A percentile compares a stretch with the other conserved stretches of the same genome.
Evolutionary conservation across 2,329 filamentous ascomycete genomes (phyloP).

Genomic region (Pseudogymnoascus sp.): DNA sequence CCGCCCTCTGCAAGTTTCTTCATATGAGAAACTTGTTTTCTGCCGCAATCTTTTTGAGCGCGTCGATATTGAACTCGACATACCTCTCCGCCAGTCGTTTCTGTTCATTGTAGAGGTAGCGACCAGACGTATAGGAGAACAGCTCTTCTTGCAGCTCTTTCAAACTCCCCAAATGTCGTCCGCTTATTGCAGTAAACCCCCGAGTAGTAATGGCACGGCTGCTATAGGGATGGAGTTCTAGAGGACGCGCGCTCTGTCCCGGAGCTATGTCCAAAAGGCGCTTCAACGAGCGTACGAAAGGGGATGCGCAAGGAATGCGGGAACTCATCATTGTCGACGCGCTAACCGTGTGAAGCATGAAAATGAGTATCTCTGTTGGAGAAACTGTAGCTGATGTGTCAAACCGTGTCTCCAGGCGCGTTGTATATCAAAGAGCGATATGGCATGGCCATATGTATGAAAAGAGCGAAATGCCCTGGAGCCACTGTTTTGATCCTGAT

Average conservation of each 20-base stretch:
- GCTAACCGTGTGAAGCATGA: neutral
- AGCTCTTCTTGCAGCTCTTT: neutral
- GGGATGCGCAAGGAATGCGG: neutral
- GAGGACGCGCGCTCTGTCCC: neutral
- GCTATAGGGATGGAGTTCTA: neutral
- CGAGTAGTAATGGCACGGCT: neutral
- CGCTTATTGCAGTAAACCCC: neutral
- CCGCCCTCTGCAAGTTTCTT: constrained; percentile 21
- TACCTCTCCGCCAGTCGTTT: constrained; percentile 10
- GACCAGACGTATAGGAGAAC: neutral
- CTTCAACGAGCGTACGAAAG: neutral
- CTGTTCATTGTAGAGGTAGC: constrained; percentile 9
- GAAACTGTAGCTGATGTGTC: neutral
- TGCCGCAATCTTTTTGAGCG: constrained; percentile 11
- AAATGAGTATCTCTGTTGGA: neutral
- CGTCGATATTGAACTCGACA: constrained; percentile 9
- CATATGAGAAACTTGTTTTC: constrained; percentile 6
- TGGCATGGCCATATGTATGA: neutral
- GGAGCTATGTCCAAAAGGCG: too few species aligned
- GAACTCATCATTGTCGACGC: neutral
- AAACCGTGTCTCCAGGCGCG: neutral
- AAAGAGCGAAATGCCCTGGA: neutral
- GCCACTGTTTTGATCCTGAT: neutral
- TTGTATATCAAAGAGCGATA: neutral
- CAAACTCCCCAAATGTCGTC: neutral